Conservation (phyloP, 441 rosid genomes). For the Populus tomentosa region DNA sequence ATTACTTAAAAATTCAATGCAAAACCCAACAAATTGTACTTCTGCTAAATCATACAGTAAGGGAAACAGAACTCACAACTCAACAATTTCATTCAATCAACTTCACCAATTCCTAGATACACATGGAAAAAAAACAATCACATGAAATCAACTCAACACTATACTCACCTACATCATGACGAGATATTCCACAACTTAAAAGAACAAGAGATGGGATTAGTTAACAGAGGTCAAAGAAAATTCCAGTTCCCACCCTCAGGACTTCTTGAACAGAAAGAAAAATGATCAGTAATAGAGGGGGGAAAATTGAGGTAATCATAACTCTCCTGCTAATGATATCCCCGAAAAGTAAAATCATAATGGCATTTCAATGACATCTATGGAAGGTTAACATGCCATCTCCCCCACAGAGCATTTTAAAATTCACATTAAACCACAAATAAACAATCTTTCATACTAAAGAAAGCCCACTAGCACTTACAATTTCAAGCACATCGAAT, state of each 20-base stretch:
- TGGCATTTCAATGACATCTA: neutral
- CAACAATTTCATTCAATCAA: neutral
- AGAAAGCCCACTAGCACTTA: slow-evolving; percentile 30
- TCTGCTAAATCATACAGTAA: neutral
- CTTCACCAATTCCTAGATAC: neutral
- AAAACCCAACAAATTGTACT: neutral
- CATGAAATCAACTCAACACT: neutral
- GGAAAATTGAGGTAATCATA: too few relatives aligned
- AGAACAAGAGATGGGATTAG: too few relatives aligned
- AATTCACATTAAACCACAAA: too few relatives aligned
- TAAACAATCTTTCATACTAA: too few relatives aligned
- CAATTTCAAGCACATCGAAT: slow-evolving; percentile 68
- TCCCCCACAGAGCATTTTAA: neutral
- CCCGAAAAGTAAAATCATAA: neutral
- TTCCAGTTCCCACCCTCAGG: too few relatives aligned
- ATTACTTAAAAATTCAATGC: neutral
- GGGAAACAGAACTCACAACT: neutral
- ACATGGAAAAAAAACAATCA: neutral
- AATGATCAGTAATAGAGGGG: too few relatives aligned
- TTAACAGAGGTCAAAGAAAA: too few relatives aligned
- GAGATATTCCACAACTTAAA: neutral
- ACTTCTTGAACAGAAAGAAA: too few relatives aligned
- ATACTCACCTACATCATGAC: neutral
- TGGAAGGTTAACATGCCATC: neutral
- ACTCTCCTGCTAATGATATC: too few relatives aligned